These are phyloP conservation scores for Auricularia heimuer DNA, from an alignment of 768 basidiomycete genomes.

Conservation along the genomic window DNA sequence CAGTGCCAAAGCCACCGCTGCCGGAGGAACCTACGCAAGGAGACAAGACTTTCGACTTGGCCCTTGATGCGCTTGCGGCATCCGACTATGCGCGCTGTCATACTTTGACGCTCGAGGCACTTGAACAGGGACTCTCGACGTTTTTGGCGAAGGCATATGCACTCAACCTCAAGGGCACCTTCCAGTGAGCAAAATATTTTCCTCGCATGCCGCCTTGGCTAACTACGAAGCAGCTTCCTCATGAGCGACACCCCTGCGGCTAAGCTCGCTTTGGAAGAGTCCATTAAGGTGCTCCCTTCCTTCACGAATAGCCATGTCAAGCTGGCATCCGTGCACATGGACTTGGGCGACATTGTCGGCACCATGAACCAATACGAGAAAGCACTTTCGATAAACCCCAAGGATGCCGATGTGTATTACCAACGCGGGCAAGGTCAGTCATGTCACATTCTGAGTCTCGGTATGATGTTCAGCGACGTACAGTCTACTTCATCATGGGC, in stretches of 20 bases:
- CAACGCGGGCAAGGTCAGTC: constrained; percentile 86
- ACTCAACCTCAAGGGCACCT: constrained; percentile 87
- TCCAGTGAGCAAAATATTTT: constrained; percentile 52
- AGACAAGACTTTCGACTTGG: constrained; percentile 72
- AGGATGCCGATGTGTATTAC: constrained; percentile 95
- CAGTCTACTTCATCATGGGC: constrained; percentile 91
- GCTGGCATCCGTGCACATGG: constrained; percentile 96
- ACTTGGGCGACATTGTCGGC: constrained; percentile 68
- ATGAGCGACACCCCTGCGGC: constrained; percentile 75
- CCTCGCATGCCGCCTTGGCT: neutral
- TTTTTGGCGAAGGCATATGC: constrained; percentile 74
- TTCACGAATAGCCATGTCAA: constrained; percentile 91
- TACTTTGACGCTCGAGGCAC: constrained; percentile 67
- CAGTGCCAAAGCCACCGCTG: constrained; percentile 58
- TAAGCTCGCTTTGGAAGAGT: constrained; percentile 72
- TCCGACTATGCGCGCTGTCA: constrained; percentile 62
- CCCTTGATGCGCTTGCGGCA: constrained; percentile 74
- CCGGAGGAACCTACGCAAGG: constrained; percentile 70
- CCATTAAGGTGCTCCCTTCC: constrained; percentile 52
- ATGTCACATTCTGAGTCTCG: neutral
- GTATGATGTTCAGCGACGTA: neutral
- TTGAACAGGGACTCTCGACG: constrained; percentile 79
- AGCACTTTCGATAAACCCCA: constrained; percentile 69
- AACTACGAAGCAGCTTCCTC: constrained; percentile 55
- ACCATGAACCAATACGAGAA: constrained; percentile 89